Percentiles rank a stretch among this genome's conserved stretches.
These are phyloP conservation scores for Globisporangium parvum DNA, from an alignment of 352 stramenopile species.

Conservation along the genomic window DNA sequence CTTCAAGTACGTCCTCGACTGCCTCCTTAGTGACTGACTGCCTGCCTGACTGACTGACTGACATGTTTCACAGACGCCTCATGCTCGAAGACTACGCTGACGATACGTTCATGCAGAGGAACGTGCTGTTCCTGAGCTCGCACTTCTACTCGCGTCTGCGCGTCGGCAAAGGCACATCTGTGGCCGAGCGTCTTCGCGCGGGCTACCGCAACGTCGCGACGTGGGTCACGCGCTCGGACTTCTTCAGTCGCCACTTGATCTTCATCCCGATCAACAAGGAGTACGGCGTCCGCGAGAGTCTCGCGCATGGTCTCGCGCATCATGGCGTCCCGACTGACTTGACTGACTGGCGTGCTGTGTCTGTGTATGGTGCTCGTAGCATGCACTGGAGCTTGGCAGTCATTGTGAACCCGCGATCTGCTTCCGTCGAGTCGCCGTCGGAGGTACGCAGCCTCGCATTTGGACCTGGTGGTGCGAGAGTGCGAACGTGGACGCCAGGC, in stretches of 20 bases:
- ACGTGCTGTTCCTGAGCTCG: conserved; percentile 71
- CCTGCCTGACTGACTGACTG: not conserved
- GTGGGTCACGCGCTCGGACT: conserved; percentile 54
- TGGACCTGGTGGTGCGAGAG: no score
- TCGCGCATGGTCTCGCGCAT: not conserved
- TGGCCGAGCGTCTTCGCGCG: conserved; percentile 32
- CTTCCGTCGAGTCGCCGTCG: conserved; percentile 22
- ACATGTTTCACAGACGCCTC: conserved; percentile 27
- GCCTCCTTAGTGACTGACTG: not conserved
- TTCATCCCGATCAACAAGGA: conserved; percentile 88
- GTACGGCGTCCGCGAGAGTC: conserved; percentile 25
- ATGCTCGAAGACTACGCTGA: conserved; percentile 44
- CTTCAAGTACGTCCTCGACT: conserved; percentile 61
- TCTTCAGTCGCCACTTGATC: conserved; percentile 71
- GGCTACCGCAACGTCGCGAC: conserved; percentile 77
- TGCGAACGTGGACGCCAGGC: no score
- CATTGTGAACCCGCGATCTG: conserved; percentile 60
- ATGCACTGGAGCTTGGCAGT: conserved; percentile 81
- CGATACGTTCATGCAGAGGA: conserved; percentile 44
- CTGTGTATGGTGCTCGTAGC: conserved; percentile 20
- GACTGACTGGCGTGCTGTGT: not conserved
- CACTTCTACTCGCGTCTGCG: conserved; percentile 72
- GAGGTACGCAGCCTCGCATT: conserved; percentile 17
- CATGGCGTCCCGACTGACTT: no score
- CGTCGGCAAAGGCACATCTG: conserved; percentile 29